Conservation (phyloP, 768 basidiomycete species). For the Pilatotrama ljubarskyi region DNA sequence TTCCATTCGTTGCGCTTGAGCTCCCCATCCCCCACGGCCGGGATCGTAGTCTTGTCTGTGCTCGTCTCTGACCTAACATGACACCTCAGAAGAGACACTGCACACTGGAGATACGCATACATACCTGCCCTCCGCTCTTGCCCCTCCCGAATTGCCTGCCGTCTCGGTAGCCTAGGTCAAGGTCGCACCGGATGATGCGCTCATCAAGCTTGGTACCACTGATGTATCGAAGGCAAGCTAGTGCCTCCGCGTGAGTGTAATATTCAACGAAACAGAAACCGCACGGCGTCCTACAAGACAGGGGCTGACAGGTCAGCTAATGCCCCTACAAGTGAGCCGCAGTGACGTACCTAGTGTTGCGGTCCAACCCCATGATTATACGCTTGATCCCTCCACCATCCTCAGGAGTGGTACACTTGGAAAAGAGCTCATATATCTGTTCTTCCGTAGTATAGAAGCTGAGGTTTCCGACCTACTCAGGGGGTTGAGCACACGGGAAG, state of each 20-base stretch:
- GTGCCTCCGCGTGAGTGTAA: slow-evolving; percentile 91
- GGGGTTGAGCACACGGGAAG: slow-evolving; percentile 20
- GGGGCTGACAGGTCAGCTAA: background rate
- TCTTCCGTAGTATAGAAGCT: slow-evolving; percentile 96
- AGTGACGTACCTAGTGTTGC: slow-evolving; percentile 70
- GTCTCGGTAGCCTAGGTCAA: slow-evolving; percentile 95
- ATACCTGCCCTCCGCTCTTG: slow-evolving; percentile 91
- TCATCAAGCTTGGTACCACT: slow-evolving; percentile 99
- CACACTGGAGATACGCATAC: slow-evolving; percentile 1
- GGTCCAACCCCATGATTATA: slow-evolving; percentile 93
- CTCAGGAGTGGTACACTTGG: slow-evolving; percentile 84
- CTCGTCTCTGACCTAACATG: slow-evolving; percentile 75
- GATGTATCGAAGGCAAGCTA: slow-evolving; percentile 90
- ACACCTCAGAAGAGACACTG: background rate
- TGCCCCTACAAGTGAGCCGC: background rate
- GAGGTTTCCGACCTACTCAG: slow-evolving; percentile 76
- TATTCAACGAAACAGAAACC: slow-evolving; percentile 97
- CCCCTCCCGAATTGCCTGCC: slow-evolving; percentile 97
- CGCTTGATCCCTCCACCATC: slow-evolving; percentile 90
- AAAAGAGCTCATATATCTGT: slow-evolving; percentile 92
- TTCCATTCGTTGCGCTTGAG: slow-evolving; percentile 74
- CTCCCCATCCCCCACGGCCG: slow-evolving; percentile 94
- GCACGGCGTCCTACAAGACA: slow-evolving; percentile 69
- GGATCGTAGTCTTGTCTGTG: slow-evolving; percentile 97
- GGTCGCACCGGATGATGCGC: slow-evolving; percentile 95